phyloP scores from a whole-genome alignment of 2,329 filamentous ascomycete genomes.

The Apiospora pterosperma region DNA sequence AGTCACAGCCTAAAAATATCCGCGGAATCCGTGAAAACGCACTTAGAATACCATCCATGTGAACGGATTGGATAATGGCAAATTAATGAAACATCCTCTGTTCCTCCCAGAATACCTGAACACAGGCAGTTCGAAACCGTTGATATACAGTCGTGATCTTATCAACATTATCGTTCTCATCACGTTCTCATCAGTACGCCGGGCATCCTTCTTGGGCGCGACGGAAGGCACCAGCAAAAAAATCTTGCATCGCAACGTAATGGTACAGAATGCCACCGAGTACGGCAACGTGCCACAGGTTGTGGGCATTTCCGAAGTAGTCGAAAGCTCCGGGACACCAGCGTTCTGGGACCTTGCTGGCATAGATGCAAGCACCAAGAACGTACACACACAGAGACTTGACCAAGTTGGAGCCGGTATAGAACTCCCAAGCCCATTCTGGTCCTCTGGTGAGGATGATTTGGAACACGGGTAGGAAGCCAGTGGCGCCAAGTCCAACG shows the following conservation, averaged over 20 bases:
- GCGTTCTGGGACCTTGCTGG: slow-evolving; percentile 86
- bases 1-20: background rate
- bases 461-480: slow-evolving; percentile 85
- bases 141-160: background rate
- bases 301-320: slow-evolving; percentile 92
- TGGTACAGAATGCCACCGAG: slow-evolving; percentile 96
- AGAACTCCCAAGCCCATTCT: slow-evolving; percentile 85
- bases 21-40: background rate
- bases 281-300: slow-evolving; percentile 91
- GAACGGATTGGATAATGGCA: background rate
- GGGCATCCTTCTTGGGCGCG: slow-evolving; percentile 61
- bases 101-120: background rate
- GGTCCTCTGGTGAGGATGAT: slow-evolving; percentile 73
- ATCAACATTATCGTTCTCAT: background rate
- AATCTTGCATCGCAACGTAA: slow-evolving; percentile 92
- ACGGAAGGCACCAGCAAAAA: slow-evolving; percentile 77
- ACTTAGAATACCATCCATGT: background rate
- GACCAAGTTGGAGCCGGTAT: slow-evolving; percentile 67
- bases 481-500: slow-evolving; percentile 79
- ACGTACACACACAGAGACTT: slow-evolving; percentile 89
- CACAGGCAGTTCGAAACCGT: background rate
- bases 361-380: slow-evolving; percentile 80
- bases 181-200: slow-evolving; percentile 15
- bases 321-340: slow-evolving; percentile 94
- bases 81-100: background rate